Percentiles rank a stretch among this genome's conserved stretches.
Evolutionary conservation across 2,329 filamentous ascomycete species (phyloP).

Genomic region (Dactylonectria macrodidyma): DNA sequence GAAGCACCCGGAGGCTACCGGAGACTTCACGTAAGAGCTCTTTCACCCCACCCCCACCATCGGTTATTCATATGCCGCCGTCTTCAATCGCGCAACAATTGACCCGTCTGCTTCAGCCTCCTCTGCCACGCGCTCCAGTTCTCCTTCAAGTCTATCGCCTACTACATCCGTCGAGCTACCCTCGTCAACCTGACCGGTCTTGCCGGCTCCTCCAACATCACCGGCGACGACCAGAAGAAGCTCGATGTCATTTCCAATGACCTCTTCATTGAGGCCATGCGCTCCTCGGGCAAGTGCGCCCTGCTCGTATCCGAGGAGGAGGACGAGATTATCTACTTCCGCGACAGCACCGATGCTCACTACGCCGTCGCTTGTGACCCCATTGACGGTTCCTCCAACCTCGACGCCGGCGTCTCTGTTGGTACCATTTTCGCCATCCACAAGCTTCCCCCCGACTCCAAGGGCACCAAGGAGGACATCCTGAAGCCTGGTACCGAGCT

Average conservation of each 20-base stretch:
- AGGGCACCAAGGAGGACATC: slow-evolving; percentile 86
- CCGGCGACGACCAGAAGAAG: slow-evolving; percentile 99
- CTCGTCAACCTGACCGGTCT: slow-evolving; percentile 96
- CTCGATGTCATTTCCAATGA: slow-evolving; percentile 99
- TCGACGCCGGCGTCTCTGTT: slow-evolving; percentile 97
- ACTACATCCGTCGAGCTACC: slow-evolving; percentile 97
- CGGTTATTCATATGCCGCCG: slow-evolving; percentile 20
- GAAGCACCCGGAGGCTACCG: slow-evolving; percentile 94
- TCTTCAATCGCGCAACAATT: slow-evolving; percentile 31
- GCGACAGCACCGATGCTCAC: slow-evolving; percentile 79
- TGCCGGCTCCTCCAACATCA: slow-evolving; percentile 93
- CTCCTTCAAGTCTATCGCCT: slow-evolving; percentile 99
- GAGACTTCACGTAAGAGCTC: slow-evolving; percentile 91
- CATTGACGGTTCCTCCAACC: slow-evolving; percentile 97
- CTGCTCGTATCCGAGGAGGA: slow-evolving; percentile 98
- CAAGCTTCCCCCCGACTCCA: slow-evolving; percentile 84
- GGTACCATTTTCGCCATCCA: slow-evolving; percentile 98
- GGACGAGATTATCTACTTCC: slow-evolving; percentile 91
- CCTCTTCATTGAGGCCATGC: slow-evolving; percentile 96
- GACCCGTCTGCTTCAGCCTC: slow-evolving; percentile 70
- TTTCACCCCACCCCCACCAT: slow-evolving; percentile 3
- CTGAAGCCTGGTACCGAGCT: slow-evolving; percentile 92
- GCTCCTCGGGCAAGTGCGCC: slow-evolving; percentile 89
- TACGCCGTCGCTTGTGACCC: slow-evolving; percentile 98
- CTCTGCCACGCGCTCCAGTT: slow-evolving; percentile 98